Evolutionary conservation across 441 rosid species (phyloP), one percentile per base, ranked within the genome.

Genomic region (Croton laevigatus): DNA sequence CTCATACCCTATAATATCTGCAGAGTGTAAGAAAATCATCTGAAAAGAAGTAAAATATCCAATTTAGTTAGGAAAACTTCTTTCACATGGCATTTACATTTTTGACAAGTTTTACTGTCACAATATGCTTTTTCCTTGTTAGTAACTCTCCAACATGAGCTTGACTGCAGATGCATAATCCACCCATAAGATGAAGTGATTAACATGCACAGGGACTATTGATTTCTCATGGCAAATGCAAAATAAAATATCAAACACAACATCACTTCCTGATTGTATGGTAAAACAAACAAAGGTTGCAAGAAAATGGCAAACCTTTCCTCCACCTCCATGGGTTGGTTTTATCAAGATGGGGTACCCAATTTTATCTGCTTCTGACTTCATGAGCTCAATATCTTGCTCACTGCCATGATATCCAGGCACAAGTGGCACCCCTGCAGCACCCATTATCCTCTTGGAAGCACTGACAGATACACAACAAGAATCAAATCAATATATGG

Each of bases 321-420:
- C 98, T 65, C 97, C 97, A 75, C 97, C 97, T 65, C 97, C 96
- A 84, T 90, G 98, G 38, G 97, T 94, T 44, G 98, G 98, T 72
- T 94, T 94, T 76, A 94, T 94, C 81, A 94, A 82, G 51, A 94
- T 36, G 37, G 97, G 96, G 75, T 90, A 91, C 27, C 97, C 97
- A 80, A 94, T 94, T 79, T 87, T 90, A 23, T 86, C 94, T 3
- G 98, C 97, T 82, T 94, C 97, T 42, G 77, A 80, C 81, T 85
- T 90, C 97, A 94, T 89, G 76, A 82, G 67, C 71, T 91, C 86
- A 27, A 94, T 83, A 83, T 90, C 93, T 82, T 91, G 98, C 73
- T 86, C 95, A 58, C 76, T 76, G 6, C 97, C 98, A 80, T 94
- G 98, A 87, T 94, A 90, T 69, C 97, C 97, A 6, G 94, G 98